Base-by-base conservation (phyloP, 1,284 basidiomycete species). In the Tilletia walkeri region DNA sequence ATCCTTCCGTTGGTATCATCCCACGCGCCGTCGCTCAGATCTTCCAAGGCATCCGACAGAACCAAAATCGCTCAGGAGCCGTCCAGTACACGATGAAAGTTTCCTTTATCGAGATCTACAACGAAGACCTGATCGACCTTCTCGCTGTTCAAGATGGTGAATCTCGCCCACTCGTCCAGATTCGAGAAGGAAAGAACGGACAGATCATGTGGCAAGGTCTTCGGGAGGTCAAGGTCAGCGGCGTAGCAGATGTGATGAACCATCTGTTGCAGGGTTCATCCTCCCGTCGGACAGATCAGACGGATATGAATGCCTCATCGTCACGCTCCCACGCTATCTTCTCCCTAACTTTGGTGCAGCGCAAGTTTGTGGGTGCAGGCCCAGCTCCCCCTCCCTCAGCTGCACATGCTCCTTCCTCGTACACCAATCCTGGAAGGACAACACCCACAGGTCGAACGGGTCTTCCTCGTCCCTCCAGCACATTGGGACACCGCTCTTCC, bases 291-390 rank as follows among this genome's bases (percentile, higher is more conserved):
- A 99, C 96, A 5, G 95, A 95, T 77, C 93, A 96, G 84, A 99
- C 95, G 50, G 93, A 95, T 81, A 98, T 99, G 95, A 99, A 99
- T 83, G 92, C 94, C 4, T 94, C 97, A 83, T 95, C 93, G 0
- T 98, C 95, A 59, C 92, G 95, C 74, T 96, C 94, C 34, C 95
- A 99, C 87, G 95, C 96, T 70, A 98, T 99, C 85, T 99, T 99
- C 85, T 96, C 95, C 59, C 87, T 99, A 70, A 97, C 93, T 5
- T 87, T 99, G 66, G 92, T 89, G 0, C 95, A 80, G 49, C 75
- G 73, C 59, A 76, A 77, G 69, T 78, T 70, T 71, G 72, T 75
- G 14, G 80, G 80, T 0, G 69, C 70, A 5, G 76, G 77, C 3
- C 70, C 76, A 2, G 69, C 77, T 3, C 77, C 78, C 2, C 73